phyloP scores from a whole-genome alignment of 225 moss, liverwort and hornwort genomes.

The Pleurozium schreberi region DNA sequence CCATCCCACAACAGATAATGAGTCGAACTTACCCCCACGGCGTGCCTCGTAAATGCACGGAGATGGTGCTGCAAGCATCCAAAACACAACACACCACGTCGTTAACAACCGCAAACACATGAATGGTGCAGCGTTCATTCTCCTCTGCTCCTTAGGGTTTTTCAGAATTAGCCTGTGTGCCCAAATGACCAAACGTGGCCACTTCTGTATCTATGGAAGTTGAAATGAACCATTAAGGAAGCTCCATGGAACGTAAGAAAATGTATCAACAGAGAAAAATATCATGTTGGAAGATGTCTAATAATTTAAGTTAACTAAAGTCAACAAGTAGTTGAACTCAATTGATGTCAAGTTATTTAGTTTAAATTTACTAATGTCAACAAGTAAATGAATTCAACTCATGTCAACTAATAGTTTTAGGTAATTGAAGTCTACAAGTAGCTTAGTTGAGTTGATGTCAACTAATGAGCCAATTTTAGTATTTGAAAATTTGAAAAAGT shows the following conservation, averaged over 20 bases:
- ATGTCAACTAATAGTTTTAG: background rate
- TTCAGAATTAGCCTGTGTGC: background rate
- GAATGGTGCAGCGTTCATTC: background rate
- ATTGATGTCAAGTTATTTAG: background rate
- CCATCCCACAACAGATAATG: background rate
- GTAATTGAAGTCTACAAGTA: background rate
- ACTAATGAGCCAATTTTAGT: background rate
- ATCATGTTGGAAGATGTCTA: background rate
- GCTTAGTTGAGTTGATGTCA: background rate
- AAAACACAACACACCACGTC: background rate
- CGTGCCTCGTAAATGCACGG: conserved; percentile 63
- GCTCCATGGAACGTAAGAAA: background rate
- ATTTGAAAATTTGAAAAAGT: too few species aligned
- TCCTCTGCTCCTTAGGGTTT: background rate
- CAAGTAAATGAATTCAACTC: background rate
- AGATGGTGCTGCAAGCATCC: conserved; percentile 76
- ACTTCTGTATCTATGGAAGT: background rate
- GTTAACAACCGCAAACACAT: background rate
- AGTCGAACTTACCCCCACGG: conserved; percentile 73
- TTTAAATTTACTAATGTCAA: background rate
- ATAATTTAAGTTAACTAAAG: background rate
- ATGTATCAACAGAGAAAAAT: background rate
- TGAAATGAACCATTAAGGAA: background rate
- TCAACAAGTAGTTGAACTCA: background rate
- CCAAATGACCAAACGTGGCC: background rate